Evolutionary conservation across 495 filamentous ascomycete species (phyloP).

Genomic region (Sordaria brevicollis): DNA sequence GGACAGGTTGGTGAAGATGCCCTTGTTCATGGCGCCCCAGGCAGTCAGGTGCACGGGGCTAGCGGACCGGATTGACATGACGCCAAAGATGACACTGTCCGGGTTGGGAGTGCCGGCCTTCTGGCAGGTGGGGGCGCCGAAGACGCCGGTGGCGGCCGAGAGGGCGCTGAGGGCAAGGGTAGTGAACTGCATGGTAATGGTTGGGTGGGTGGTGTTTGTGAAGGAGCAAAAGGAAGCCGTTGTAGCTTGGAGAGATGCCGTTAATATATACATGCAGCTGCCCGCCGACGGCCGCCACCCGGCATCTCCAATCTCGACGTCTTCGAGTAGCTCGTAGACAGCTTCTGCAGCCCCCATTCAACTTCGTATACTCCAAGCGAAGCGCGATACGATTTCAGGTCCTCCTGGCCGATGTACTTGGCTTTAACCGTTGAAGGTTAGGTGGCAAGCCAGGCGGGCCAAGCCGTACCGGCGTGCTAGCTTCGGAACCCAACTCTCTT

Average conservation of each 20-base stretch:
- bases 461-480: neutral
- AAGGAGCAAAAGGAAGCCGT: neutral
- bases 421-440: neutral
- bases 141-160: slow-evolving; percentile 38
- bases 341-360: neutral
- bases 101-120: slow-evolving; percentile 2
- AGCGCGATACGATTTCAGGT: neutral
- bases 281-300: neutral
- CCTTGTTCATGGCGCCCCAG: slow-evolving; percentile 32
- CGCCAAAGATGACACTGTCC: slow-evolving; percentile 22
- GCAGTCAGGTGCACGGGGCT: slow-evolving; percentile 32
- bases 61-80: slow-evolving; percentile 39
- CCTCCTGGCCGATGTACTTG: neutral
- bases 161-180: slow-evolving; percentile 6
- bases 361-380: neutral
- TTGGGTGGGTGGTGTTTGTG: neutral
- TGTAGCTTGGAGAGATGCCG: neutral
- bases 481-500: neutral
- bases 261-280: neutral
- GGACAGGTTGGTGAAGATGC: slow-evolving; percentile 33
- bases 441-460: neutral
- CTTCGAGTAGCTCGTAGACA: neutral
- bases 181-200: slow-evolving; percentile 8
- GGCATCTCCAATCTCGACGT: neutral
- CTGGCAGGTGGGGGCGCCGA: slow-evolving; percentile 8